Base-by-base conservation (phyloP, 2,329 filamentous ascomycete genomes). In the Catunica adiposa region DNA sequence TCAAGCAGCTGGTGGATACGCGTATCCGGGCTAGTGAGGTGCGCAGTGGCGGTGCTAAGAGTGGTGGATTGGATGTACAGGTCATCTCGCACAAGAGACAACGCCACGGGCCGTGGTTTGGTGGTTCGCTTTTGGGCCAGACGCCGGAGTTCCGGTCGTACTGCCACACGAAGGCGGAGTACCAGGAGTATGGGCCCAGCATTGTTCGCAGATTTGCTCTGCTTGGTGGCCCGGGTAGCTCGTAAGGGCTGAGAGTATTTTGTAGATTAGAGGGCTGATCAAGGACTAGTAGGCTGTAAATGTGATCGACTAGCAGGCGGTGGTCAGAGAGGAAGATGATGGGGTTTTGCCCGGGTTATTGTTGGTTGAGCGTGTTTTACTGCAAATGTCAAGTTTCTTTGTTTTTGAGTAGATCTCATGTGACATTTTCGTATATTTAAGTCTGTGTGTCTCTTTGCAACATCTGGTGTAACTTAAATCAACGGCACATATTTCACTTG, bases 111-210 rank as follows among this genome's bases (percentile, higher is more conserved):
- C 92, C 92, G 31, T 98, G 92, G 92, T 98, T 98, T 67, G 92
- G 92, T 69, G 92, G 92, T 63, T 95, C 88, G 72, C 76, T 98
- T 71, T 75, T 98, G 59, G 94, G 90, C 56, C 90, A 97, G 74
- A 98, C 92, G 5, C 90, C 94, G 3, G 94, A 98, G 70, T 98
- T 98, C 77, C 82, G 88, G 68, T 96, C 89, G 66, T 98, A 97
- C 73, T 98, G 92, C 74, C 94, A 98, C 71, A 98, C 86, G 57
- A 92, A 92, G 75, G 82, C 80, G 29, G 79, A 82, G 76, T 96
- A 96, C 68, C 86, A 96, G 70, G 90, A 96, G 74, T 89, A 94
- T 67, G 90, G 92, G 17, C 90, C 90, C 15, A 89, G 88, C 68
- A 96, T 96, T 69, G 90, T 96, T 59, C 80, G 90, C 70, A 83